Evolutionary conservation across 2,329 filamentous ascomycete species (phyloP).

Genomic region (Talaromyces rugulosus): DNA sequence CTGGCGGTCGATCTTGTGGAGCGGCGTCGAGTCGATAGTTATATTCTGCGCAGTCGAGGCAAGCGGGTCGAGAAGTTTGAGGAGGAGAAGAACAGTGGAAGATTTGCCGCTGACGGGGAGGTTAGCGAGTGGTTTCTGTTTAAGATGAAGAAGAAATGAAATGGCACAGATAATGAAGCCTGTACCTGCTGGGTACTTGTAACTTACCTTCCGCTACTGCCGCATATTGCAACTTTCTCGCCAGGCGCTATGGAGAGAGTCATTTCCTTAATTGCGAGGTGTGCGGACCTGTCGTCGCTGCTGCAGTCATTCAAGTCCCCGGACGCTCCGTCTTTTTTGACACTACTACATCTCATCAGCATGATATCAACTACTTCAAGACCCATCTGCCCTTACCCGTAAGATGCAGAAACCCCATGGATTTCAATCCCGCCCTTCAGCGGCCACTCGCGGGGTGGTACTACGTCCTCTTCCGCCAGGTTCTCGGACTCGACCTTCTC

Average conservation of each 20-base stretch:
- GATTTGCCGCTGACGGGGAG: constrained; percentile 35
- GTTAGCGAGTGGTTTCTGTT: constrained; percentile 1
- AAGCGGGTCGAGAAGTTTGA: constrained; percentile 36
- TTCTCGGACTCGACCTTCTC: constrained; percentile 43
- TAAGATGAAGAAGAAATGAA: neutral
- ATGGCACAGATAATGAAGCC: neutral
- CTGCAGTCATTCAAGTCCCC: neutral
- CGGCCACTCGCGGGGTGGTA: constrained; percentile 6
- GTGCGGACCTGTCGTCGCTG: neutral
- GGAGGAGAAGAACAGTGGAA: constrained; percentile 36
- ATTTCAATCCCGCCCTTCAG: constrained; percentile 3
- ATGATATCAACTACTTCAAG: neutral
- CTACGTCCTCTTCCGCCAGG: constrained; percentile 2
- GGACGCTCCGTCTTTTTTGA: neutral
- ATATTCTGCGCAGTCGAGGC: constrained; percentile 30
- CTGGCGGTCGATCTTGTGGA: constrained; percentile 34
- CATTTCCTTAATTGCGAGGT: constrained; percentile 6
- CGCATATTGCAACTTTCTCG: constrained; percentile 6
- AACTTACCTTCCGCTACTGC: constrained; percentile 6
- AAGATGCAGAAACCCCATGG: constrained; percentile 5
- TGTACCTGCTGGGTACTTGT: neutral
- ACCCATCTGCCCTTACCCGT: constrained; percentile 3
- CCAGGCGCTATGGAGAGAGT: constrained; percentile 6
- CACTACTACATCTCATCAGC: neutral
- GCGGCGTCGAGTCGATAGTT: constrained; percentile 38